Evolutionary conservation across 2,329 filamentous ascomycete genomes (phyloP).

Genomic region (Cladophialophora yegresii): DNA sequence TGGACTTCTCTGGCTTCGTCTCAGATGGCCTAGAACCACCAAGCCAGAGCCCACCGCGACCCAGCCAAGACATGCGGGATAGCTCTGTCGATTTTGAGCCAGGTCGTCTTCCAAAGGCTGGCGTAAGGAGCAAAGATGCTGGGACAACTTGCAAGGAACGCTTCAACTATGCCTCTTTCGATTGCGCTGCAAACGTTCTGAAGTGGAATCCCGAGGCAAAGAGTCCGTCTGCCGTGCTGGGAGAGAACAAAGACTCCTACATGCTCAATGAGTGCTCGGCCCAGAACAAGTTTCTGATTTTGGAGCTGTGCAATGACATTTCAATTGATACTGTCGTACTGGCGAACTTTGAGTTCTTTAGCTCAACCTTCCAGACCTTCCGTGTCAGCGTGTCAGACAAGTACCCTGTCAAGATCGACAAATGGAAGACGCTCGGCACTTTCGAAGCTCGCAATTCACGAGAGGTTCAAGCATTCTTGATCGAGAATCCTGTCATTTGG

Average conservation of each 20-base stretch:
- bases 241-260: constrained; percentile 98
- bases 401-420: constrained; percentile 87
- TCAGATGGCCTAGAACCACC: constrained; percentile 44
- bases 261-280: constrained; percentile 91
- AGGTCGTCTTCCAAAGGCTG: constrained; percentile 53
- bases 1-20: constrained; percentile 68
- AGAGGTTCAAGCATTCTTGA: constrained; percentile 88
- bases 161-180: constrained; percentile 96
- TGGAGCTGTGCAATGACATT: constrained; percentile 85
- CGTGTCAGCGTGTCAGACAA: constrained; percentile 89
- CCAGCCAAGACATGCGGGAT: constrained; percentile 43
- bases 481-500: constrained; percentile 96
- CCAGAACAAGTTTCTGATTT: constrained; percentile 87
- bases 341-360: constrained; percentile 99
- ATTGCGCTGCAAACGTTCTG: constrained; percentile 88
- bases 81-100: constrained; percentile 46
- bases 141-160: constrained; percentile 97
- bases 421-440: constrained; percentile 84
- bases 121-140: constrained; percentile 80
- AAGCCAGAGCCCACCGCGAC: constrained; percentile 31
- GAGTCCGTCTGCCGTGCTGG: constrained; percentile 81
- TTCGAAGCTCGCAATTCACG: constrained; percentile 91
- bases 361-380: constrained; percentile 90
- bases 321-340: constrained; percentile 94
- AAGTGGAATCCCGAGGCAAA: constrained; percentile 87